phyloP scores from a whole-genome alignment of 345 rosid species.

The Lumnitzera racemosa region DNA sequence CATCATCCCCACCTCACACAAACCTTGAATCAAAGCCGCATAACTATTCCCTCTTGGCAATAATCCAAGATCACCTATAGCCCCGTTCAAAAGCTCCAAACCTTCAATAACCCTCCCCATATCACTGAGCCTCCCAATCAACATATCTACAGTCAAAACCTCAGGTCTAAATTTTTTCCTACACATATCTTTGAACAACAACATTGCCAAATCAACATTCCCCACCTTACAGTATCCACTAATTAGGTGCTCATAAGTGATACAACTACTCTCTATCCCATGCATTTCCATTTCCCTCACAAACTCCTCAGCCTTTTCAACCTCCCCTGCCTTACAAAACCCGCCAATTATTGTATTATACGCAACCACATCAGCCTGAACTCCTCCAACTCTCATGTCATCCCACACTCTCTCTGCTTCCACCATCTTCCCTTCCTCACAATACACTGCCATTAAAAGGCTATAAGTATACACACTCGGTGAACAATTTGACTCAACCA shows the following conservation, averaged over 20 bases:
- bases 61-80: conserved; percentile 26
- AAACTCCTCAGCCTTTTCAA: conserved; percentile 49
- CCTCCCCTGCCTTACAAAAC: conserved; percentile 40
- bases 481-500: conserved; percentile 34
- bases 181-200: conserved; percentile 52
- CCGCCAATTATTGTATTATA: conserved; percentile 71
- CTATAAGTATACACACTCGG: conserved; percentile 44
- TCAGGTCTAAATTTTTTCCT: conserved; percentile 39
- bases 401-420: conserved; percentile 62
- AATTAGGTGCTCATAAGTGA: conserved; percentile 57
- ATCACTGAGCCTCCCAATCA: conserved; percentile 42
- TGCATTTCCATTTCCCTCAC: conserved; percentile 47
- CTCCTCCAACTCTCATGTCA: conserved; percentile 49
- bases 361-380: conserved; percentile 43
- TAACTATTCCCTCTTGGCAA: conserved; percentile 46
- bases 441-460: conserved; percentile 45
- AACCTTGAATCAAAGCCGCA: conserved; percentile 44
- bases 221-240: conserved; percentile 51
- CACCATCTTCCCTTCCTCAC: conserved; percentile 43
- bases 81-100: conserved; percentile 33
- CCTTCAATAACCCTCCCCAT: conserved; percentile 44
- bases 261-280: conserved; percentile 34
- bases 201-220: conserved; percentile 43
- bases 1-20: conserved; percentile 54
- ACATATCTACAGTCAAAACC: conserved; percentile 34